Evolutionary conservation across 1,284 basidiomycete genomes (phyloP), one percentile per base, ranked within the genome.

Genomic region (Naganishia sp.): DNA sequence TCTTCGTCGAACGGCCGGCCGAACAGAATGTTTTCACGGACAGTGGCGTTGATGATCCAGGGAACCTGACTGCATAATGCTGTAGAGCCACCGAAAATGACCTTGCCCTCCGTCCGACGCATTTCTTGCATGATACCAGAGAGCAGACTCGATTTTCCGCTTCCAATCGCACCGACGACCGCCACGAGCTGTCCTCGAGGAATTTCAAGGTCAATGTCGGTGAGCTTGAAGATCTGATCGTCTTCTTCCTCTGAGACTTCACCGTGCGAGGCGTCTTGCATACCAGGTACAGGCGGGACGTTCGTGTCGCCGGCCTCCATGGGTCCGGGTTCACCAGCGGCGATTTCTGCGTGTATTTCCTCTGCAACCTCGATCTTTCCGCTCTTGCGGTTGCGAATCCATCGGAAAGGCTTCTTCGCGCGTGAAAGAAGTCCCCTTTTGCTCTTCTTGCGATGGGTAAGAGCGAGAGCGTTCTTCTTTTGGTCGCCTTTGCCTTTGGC

Each of bases 1-100:
- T 86, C 85, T 71, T 89, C 86, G 53, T 94, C 88, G 73, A 88
- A 93, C 1, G 87, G 86, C 44, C 86, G 83, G 45, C 92, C 92
- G 73, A 94, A 94, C 64, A 89, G 86, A 61, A 95, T 87, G 75
- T 95, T 95, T 57, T 87, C 84, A 65, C 85, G 82, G 15, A 91
- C 78, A 0, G 87, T 89, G 0, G 86, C 86, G 73, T 89, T 87
- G 79, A 86, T 85, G 71, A 92, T 89, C 89, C 90, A 93, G 0
- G 90, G 83, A 0, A 84, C 82, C 75, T 93, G 90, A 3, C 88
- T 86, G 3, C 88, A 88, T 72, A 91, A 89, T 0, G 90, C 86
- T 1, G 90, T 84, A 0, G 83, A 81, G 4, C 90, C 87, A 2
- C 86, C 85, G 72, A 90, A 87, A 0, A 80, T 75, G 48, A 88